Percentiles rank a stretch among this genome's conserved stretches.
These are phyloP conservation scores for Pyrrhoderma lamaoense DNA, from an alignment of 1,284 basidiomycete genomes.

Conservation along the genomic window DNA sequence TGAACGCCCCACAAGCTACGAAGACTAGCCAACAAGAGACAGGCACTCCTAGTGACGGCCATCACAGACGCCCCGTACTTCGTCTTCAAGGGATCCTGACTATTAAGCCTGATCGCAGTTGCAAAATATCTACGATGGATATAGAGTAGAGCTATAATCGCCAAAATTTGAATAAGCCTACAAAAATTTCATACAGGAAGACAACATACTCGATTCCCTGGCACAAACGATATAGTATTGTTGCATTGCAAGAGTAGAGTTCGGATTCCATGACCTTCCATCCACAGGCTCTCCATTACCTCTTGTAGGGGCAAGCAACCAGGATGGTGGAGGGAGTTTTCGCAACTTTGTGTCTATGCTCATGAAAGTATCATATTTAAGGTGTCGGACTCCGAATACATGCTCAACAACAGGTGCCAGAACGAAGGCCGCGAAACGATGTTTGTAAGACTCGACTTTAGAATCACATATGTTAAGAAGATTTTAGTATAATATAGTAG, in stretches of 20 bases:
- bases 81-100: constrained; percentile 37
- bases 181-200: neutral
- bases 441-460: constrained; percentile 43
- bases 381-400: constrained; percentile 33
- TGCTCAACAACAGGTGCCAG: constrained; percentile 37
- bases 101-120: constrained; percentile 36
- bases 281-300: constrained; percentile 23
- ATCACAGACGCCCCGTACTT: constrained; percentile 41
- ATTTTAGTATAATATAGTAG: constrained; percentile 6
- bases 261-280: constrained; percentile 32
- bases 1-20: constrained; percentile 33
- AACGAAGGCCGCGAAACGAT: constrained; percentile 38
- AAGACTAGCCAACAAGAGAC: constrained; percentile 35
- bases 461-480: neutral
- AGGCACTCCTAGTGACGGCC: constrained; percentile 38
- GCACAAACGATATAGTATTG: constrained; percentile 36
- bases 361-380: constrained; percentile 35
- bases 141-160: constrained; percentile 38
- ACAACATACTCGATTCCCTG: constrained; percentile 36
- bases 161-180: neutral
- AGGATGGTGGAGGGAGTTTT: constrained; percentile 35
- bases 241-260: constrained; percentile 35
- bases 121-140: constrained; percentile 46
- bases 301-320: constrained; percentile 31
- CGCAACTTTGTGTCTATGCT: constrained; percentile 41